Conservation (phyloP, 495 filamentous ascomycete genomes). For the Cercophora sp. region DNA sequence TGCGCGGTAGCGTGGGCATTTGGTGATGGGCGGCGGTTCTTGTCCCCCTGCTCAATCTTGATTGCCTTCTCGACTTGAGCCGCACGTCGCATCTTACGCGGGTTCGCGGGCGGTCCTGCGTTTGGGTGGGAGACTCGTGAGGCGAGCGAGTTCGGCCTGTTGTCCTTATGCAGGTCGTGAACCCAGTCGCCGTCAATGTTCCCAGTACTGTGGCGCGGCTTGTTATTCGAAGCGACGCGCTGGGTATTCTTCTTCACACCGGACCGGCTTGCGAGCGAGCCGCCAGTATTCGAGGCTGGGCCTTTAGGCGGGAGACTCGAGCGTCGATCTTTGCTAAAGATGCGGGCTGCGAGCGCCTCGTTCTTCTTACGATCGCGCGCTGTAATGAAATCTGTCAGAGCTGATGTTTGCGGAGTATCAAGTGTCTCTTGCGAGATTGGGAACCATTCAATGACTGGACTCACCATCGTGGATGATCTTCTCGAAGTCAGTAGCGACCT, state of each 20-base stretch:
- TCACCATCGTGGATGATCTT: constrained; percentile 63
- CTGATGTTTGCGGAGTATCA: too few relatives aligned
- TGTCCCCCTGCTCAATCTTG: constrained; percentile 26
- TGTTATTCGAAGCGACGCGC: constrained; percentile 15
- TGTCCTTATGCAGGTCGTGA: constrained; percentile 49
- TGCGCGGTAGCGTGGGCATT: not conserved
- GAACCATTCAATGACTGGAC: too few relatives aligned
- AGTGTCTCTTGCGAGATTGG: too few relatives aligned
- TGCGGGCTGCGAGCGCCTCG: constrained; percentile 64
- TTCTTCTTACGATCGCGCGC: constrained; percentile 68
- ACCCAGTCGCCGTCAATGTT: constrained; percentile 56
- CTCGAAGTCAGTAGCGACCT: constrained; percentile 55
- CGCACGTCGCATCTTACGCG: constrained; percentile 26
- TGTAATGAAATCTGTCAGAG: too few relatives aligned
- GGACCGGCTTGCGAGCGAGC: constrained; percentile 70
- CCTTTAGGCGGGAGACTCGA: constrained; percentile 51
- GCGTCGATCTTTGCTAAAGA: constrained; percentile 63
- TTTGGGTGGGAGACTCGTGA: constrained; percentile 41
- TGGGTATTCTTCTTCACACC: constrained; percentile 66
- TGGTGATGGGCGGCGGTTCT: not conserved
- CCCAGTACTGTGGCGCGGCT: constrained; percentile 28
- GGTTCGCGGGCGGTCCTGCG: constrained; percentile 20
- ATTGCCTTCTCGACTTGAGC: constrained; percentile 31
- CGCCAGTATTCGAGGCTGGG: constrained; percentile 41
- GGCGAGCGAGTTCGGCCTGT: constrained; percentile 37